Conservation (phyloP, 106 monocot species). For the Agapanthus africanus region DNA sequence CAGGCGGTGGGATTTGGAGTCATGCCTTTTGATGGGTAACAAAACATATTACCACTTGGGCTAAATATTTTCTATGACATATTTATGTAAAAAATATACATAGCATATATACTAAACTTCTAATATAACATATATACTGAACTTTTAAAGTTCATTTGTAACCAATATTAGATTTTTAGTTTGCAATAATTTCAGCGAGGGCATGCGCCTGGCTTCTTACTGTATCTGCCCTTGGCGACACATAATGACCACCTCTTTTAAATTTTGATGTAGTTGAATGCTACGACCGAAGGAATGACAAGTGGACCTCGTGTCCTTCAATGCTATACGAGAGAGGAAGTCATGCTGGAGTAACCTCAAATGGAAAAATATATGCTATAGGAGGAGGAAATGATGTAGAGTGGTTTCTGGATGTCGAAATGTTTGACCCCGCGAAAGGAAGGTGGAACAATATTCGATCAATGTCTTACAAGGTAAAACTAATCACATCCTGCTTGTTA, state of each 20-base stretch:
- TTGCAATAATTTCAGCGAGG: too few species aligned
- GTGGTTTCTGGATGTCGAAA: constrained; percentile 66
- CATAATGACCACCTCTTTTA: background rate
- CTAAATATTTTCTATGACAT: too few species aligned
- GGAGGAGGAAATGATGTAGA: constrained; percentile 66
- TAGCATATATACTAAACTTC: too few species aligned
- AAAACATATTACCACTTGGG: too few species aligned
- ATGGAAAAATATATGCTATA: constrained; percentile 75
- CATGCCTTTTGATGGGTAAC: too few species aligned
- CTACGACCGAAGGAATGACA: constrained; percentile 35
- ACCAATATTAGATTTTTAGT: too few species aligned
- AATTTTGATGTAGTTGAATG: constrained; percentile 63
- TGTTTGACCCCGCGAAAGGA: constrained; percentile 67
- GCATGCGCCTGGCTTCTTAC: too few species aligned
- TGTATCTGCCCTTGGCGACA: too few species aligned
- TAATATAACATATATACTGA: too few species aligned
- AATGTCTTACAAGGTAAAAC: constrained; percentile 56
- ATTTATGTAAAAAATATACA: too few species aligned
- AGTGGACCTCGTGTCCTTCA: constrained; percentile 47
- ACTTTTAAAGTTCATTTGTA: too few species aligned
- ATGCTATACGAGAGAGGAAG: constrained; percentile 52
- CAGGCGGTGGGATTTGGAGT: too few species aligned
- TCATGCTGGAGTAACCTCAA: constrained; percentile 54
- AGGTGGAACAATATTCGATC: constrained; percentile 49
- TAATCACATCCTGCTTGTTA: background rate